Conservation (phyloP, 2,329 filamentous ascomycete genomes). For the Ophiostoma ips region DNA sequence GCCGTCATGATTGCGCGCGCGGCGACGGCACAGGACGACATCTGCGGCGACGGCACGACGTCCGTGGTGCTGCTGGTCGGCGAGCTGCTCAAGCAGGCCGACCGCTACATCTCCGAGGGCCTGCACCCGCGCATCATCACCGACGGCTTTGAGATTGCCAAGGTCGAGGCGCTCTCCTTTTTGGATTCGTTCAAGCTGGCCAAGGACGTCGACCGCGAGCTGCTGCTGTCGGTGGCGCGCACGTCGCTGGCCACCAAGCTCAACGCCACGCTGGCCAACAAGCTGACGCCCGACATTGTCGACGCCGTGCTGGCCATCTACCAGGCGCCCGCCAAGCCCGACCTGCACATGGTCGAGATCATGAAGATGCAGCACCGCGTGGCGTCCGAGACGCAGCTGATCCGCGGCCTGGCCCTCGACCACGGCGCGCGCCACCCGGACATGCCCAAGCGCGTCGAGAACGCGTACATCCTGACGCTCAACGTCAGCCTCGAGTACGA, state of each 20-base stretch:
- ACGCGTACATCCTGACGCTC: conserved; percentile 85
- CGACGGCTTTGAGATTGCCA: conserved; percentile 94
- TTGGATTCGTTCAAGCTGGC: conserved; percentile 86
- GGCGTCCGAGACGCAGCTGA: conserved; percentile 89
- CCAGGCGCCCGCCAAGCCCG: conserved; percentile 76
- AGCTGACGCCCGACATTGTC: conserved; percentile 88
- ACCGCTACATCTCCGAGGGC: conserved; percentile 92
- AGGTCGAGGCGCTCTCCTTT: conserved; percentile 88
- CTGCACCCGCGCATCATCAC: conserved; percentile 93
- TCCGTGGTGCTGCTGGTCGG: conserved; percentile 91
- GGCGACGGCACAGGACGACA: conserved; percentile 95
- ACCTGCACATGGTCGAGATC: conserved; percentile 98
- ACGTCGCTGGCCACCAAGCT: conserved; percentile 94
- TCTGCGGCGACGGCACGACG: conserved; percentile 94
- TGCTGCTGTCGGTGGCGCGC: conserved; percentile 81
- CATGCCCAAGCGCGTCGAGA: conserved; percentile 93
- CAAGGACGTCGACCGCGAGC: conserved; percentile 80
- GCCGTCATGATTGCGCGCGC: conserved; percentile 74
- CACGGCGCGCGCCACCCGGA: conserved; percentile 94
- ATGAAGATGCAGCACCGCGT: conserved; percentile 99
- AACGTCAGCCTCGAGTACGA: conserved; percentile 98
- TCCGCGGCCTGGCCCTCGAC: conserved; percentile 82
- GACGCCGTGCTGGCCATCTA: conserved; percentile 94
- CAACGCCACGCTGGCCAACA: conserved; percentile 74
- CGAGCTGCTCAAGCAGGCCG: conserved; percentile 93